Percentiles rank a stretch among this genome's conserved stretches.
phyloP scores from a whole-genome alignment of 2,329 filamentous ascomycete genomes.

The Calonectria pauciramosa region DNA sequence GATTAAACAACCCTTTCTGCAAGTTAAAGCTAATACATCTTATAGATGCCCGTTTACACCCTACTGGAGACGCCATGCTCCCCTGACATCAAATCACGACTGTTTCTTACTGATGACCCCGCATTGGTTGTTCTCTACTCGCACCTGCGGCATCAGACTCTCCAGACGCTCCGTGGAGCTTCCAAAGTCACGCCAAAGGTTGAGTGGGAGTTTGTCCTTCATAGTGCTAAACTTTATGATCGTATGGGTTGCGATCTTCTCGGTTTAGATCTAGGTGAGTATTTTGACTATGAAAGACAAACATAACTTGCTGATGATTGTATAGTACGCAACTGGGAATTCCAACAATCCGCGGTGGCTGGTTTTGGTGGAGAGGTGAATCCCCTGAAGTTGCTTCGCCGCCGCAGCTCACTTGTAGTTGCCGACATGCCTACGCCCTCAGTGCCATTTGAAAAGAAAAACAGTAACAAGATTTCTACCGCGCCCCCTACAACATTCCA shows the following conservation, averaged over 20 bases:
- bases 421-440: conserved; percentile 74
- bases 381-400: conserved; percentile 76
- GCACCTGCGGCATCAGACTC: conserved; percentile 83
- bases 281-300: conserved; percentile 27
- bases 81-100: conserved; percentile 79
- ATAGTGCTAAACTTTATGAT: conserved; percentile 86
- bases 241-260: conserved; percentile 95
- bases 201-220: conserved; percentile 91
- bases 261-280: conserved; percentile 83
- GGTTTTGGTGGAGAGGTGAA: conserved; percentile 66
- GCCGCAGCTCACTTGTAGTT: conserved; percentile 84
- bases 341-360: conserved; percentile 66
- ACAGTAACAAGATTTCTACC: conserved; percentile 58
- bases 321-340: conserved; percentile 84
- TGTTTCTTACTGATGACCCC: conserved; percentile 92
- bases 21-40: conserved; percentile 10
- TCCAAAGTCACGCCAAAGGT: conserved; percentile 82
- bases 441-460: conserved; percentile 58
- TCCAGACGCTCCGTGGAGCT: conserved; percentile 88
- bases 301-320: conserved; percentile 29
- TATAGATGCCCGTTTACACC: conserved; percentile 81
- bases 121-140: conserved; percentile 89
- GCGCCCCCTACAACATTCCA: conserved; percentile 84
- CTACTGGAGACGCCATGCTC: conserved; percentile 78
- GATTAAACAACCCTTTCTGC: background rate